These are phyloP conservation scores for Mucor velutinosus DNA, from an alignment of 371 early-diverging fungal species.

Conservation along the genomic window DNA sequence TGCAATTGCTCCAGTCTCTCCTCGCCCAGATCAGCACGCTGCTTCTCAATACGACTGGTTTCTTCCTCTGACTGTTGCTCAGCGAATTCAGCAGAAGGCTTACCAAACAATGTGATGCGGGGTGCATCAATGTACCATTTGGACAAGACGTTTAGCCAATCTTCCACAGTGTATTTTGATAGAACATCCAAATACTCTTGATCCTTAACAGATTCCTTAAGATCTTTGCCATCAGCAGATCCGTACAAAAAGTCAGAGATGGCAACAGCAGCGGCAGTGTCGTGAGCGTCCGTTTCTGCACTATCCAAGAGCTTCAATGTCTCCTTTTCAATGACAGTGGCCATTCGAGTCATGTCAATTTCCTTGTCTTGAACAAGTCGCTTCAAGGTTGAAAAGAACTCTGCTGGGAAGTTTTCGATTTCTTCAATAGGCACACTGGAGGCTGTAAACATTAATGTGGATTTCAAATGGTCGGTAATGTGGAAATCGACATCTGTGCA, in stretches of 20 bases:
- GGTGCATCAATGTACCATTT: conserved; percentile 61
- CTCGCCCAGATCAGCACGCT: conserved; percentile 54
- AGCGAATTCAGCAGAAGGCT: conserved; percentile 66
- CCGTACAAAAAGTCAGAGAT: conserved; percentile 68
- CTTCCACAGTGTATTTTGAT: conserved; percentile 43
- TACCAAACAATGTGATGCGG: conserved; percentile 58
- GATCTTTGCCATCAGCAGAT: conserved; percentile 52
- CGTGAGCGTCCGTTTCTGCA: conserved; percentile 53
- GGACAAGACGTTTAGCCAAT: conserved; percentile 52
- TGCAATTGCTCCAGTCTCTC: conserved; percentile 54
- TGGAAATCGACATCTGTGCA: conserved; percentile 67
- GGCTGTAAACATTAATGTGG: conserved; percentile 53
- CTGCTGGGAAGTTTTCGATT: conserved; percentile 51
- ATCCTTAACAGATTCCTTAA: conserved; percentile 53
- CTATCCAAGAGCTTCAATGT: conserved; percentile 51
- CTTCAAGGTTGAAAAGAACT: conserved; percentile 51
- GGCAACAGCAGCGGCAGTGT: conserved; percentile 46
- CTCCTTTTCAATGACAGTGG: conserved; percentile 61
- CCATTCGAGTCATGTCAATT: conserved; percentile 70
- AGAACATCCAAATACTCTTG: conserved; percentile 52
- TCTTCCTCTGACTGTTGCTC: conserved; percentile 59
- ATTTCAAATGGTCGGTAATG: conserved; percentile 57
- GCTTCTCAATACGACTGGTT: conserved; percentile 57
- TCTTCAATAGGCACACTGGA: conserved; percentile 69
- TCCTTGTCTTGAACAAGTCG: conserved; percentile 54